Conservation (phyloP, 176 grass and related monocot genomes). For the Triticum urartu region DNA sequence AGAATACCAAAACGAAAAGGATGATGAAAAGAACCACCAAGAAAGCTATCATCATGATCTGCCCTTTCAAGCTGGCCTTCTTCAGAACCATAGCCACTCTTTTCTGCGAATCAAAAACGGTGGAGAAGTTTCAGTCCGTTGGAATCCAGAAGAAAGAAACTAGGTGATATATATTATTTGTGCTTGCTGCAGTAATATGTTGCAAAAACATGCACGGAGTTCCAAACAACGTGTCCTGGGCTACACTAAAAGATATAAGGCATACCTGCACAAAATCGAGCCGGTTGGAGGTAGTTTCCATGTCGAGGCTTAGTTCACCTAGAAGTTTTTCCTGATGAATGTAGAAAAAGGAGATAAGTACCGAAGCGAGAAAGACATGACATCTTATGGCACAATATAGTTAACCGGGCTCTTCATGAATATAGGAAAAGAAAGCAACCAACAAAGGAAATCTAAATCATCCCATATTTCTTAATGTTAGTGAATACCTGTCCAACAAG, state of each 20-base stretch:
- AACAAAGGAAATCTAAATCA: not conserved
- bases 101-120: slow-evolving; percentile 48
- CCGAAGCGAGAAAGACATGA: not conserved
- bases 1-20: slow-evolving; percentile 92
- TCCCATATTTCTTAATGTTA: not conserved
- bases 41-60: slow-evolving; percentile 84
- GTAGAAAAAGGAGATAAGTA: not conserved
- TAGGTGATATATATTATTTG: not conserved
- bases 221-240: not conserved
- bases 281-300: slow-evolving; percentile 87
- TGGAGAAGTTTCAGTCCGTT: not conserved
- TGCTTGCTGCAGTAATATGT: not conserved
- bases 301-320: slow-evolving; percentile 81
- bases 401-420: not conserved
- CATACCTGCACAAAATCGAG: slow-evolving; percentile 88
- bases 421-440: not conserved
- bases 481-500: slow-evolving; percentile 67
- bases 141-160: not conserved
- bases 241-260: not conserved
- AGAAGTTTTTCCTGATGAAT: slow-evolving; percentile 74
- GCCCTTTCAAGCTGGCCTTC: slow-evolving; percentile 77
- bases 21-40: slow-evolving; percentile 82
- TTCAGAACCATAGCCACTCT: slow-evolving; percentile 96
- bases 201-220: not conserved
- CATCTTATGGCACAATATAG: not conserved